Base-by-base conservation (phyloP, 805 yeast genomes). In the Kuraishia piskuri region DNA sequence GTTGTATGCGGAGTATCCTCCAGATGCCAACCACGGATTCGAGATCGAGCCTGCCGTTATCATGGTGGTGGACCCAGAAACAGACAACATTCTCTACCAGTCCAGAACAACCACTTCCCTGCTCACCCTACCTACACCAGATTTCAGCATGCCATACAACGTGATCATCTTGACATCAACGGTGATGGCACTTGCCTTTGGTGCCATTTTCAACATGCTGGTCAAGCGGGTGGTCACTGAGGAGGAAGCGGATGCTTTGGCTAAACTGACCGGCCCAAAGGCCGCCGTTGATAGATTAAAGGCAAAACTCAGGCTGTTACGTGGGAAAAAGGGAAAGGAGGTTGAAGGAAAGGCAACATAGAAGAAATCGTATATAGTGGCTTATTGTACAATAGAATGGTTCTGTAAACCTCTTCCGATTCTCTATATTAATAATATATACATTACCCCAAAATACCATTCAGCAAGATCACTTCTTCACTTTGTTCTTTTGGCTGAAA, bases 21-120 rank as follows among this genome's bases (percentile, higher is more conserved):
- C 99, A 1, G 99, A 94, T 73, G 98, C 99, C 1, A 94, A 94
- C 66, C 97, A 94, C 61, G 99, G 99, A 0, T 94, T 94, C 68
- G 92, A 91, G 55, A 82, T 94, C 48, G 94, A 94, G 22, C 96
- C 98, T 0, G 96, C 96, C 4, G 86, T 89, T 10, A 75, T 90
- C 12, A 78, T 86, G 2, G 79, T 88, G 0, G 52, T 83, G 8
- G 66, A 68, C 10, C 54, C 60, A 26, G 45, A 20, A 2, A 37
- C 26, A 8, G 63, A 64, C 14, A 55, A 61, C 12, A 52, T 57
- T 49, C n/a, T 48, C 1, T 84, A 86, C 59, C 75, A 79, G 55
- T 60, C 84, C 56, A 78, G 98, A 63, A 89, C 98, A 0, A 81
- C 97, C 3, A 87, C 97, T n/a, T 77, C 91, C 47, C 73, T 94